Evolutionary conservation across 2,329 filamentous ascomycete genomes (phyloP).

Genomic region (Onygena corvina): DNA sequence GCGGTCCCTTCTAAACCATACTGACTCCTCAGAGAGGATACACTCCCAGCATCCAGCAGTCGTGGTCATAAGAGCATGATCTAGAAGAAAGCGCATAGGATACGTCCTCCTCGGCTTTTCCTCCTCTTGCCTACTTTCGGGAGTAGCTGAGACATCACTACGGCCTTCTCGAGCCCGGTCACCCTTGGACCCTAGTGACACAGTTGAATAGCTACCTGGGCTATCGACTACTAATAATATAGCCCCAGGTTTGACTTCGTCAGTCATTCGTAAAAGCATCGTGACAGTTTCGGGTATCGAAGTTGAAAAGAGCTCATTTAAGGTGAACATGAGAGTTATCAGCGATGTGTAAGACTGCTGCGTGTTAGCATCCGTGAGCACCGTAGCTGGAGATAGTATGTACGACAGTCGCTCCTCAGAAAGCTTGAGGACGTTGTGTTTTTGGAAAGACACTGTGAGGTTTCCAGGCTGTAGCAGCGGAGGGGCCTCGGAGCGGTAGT

Average conservation of each 20-base stretch:
- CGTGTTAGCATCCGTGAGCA: neutral
- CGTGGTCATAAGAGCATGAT: conserved; percentile 57
- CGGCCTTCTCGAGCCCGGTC: neutral
- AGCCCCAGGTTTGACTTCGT: conserved; percentile 45
- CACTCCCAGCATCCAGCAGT: conserved; percentile 55
- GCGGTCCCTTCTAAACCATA: conserved; percentile 68
- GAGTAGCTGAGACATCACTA: conserved; percentile 8
- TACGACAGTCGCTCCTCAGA: conserved; percentile 30
- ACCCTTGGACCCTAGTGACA: conserved; percentile 46
- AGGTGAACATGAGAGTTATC: conserved; percentile 79
- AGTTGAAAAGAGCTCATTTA: conserved; percentile 84
- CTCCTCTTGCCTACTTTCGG: neutral
- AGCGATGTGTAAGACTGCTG: conserved; percentile 34
- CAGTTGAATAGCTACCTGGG: conserved; percentile 81
- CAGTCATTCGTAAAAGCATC: conserved; percentile 60
- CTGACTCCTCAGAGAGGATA: conserved; percentile 60
- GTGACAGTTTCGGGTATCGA: conserved; percentile 63
- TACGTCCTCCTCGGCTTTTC: conserved; percentile 46
- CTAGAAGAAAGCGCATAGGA: conserved; percentile 86
- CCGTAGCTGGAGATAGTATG: conserved; percentile 18
- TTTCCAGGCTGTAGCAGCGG: conserved; percentile 14
- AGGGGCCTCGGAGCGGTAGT: conserved; percentile 23
- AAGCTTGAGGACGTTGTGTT: conserved; percentile 41
- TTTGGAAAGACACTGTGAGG: conserved; percentile 34
- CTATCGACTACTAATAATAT: conserved; percentile 81